Conservation (phyloP, 148 eudicot genomes). For the Vaccinium darrowii region DNA sequence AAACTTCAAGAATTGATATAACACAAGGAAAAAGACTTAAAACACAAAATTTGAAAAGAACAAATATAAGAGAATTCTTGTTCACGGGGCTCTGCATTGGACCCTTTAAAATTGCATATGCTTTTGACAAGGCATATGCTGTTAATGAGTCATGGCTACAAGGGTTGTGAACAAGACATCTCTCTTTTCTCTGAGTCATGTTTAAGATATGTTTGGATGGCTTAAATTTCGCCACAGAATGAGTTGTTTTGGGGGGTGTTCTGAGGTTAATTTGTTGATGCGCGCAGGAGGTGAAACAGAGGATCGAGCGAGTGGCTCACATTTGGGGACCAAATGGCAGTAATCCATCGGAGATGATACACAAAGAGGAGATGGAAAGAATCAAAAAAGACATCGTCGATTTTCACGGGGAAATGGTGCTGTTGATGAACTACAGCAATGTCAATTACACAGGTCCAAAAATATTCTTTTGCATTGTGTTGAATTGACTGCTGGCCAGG, state of each 20-base stretch:
- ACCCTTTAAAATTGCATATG: too few species aligned
- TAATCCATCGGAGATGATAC: constrained; percentile 40
- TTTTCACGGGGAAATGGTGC: constrained; percentile 94
- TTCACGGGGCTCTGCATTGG: too few species aligned
- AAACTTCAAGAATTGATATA: background rate
- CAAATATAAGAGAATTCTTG: too few species aligned
- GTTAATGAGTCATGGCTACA: background rate
- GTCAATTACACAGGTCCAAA: constrained; percentile 70
- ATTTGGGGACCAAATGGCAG: constrained; percentile 48
- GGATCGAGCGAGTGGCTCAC: constrained; percentile 47
- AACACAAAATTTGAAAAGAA: background rate
- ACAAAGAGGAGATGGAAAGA: constrained; percentile 54
- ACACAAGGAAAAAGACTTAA: background rate
- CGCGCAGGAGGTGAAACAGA: constrained; percentile 81
- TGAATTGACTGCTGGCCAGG: background rate
- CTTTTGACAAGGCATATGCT: background rate
- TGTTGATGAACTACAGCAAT: constrained; percentile 74
- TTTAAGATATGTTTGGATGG: background rate
- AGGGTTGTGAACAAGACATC: background rate
- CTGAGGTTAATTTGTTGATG: background rate
- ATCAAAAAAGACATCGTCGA: constrained; percentile 74
- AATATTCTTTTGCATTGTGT: background rate
- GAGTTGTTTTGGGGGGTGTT: background rate
- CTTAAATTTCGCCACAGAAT: background rate
- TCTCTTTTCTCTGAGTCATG: background rate